Evolutionary conservation across 371 early-diverging fungal species (phyloP), one percentile per base, ranked within the genome.

Genomic region (Apophysomyces elegans): DNA sequence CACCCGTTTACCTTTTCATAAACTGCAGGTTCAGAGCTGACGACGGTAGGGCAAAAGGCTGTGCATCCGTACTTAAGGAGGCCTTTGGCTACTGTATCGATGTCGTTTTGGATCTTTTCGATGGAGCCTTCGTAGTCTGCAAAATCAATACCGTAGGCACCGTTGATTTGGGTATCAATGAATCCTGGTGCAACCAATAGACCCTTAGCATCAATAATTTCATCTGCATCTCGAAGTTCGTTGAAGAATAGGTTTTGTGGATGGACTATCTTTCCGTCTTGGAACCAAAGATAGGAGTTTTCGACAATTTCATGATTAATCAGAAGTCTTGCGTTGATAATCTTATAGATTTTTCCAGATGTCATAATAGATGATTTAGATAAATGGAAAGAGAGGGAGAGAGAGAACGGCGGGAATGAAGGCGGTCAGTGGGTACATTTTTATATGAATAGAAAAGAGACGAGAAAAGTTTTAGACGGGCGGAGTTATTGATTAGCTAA

Each of bases 131-230:
- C 81, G 18, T 68, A 58, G 44, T 88, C 86, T 1, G 90, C 79
- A 68, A 93, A 93, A 75, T 93, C 93, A 41, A 88, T 85, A 9
- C 93, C 93, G 69, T 87, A 91, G 0, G 85, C 91, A 61, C 93
- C 93, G 65, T 93, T 93, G 64, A 93, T 86, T 73, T 93, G 93
- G 8, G 91, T 69, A 64, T 93, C 93, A 32, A 93, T 88, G 59
- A 84, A 92, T 6, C 93, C 93, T 11, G 93, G 91, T 13, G 86
- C 85, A 39, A 92, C 76, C 8, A 93, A 77, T 45, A 84, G 63
- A 37, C 90, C 89, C 41, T 86, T 71, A 26, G 90, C 90, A 78
- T 93, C 90, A 60, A 93, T 85, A 37, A 85, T 73, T n/a, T 71
- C 69, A 70, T 89, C 91, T 9, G 92, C 87, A 21, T 77, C 80